Conservation (phyloP, 1,139 yeast genomes). For the Saccharomycopsis phalli region DNA sequence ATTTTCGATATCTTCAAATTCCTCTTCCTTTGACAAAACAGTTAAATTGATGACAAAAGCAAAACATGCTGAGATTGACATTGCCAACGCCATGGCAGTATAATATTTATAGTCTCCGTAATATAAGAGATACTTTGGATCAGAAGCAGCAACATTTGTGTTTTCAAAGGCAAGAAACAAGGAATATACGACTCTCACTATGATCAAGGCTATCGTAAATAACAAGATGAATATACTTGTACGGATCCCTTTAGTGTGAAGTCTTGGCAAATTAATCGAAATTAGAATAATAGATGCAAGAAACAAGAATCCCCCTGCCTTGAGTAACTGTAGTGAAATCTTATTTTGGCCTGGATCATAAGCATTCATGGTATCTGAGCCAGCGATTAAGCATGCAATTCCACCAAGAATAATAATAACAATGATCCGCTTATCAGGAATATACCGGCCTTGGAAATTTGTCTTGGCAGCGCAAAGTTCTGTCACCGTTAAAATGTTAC, state of each 20-base stretch:
- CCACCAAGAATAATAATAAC: neutral
- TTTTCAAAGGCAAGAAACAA: neutral
- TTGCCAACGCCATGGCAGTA: neutral
- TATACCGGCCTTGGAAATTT: neutral
- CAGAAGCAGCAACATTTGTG: neutral
- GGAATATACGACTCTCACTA: slow-evolving; percentile 1
- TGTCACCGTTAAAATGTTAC: neutral
- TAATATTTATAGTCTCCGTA: slow-evolving; percentile 2
- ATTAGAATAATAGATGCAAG: neutral
- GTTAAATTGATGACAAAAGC: neutral
- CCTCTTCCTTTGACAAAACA: too few relatives aligned
- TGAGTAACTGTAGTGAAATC: neutral
- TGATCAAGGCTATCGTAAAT: neutral
- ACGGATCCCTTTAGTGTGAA: neutral
- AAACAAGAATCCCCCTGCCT: neutral
- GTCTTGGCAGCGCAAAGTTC: neutral
- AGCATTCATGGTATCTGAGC: neutral
- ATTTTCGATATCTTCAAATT: too few relatives aligned
- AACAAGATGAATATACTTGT: neutral
- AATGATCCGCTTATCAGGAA: neutral
- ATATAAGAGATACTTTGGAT: neutral
- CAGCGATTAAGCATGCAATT: neutral
- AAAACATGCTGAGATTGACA: neutral
- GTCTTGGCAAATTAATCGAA: neutral
- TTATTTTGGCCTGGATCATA: neutral